Percentiles rank a stretch among this genome's conserved stretches.
Conservation (phyloP, 73 alveolate species). For the Paramecium biaurelia region DNA sequence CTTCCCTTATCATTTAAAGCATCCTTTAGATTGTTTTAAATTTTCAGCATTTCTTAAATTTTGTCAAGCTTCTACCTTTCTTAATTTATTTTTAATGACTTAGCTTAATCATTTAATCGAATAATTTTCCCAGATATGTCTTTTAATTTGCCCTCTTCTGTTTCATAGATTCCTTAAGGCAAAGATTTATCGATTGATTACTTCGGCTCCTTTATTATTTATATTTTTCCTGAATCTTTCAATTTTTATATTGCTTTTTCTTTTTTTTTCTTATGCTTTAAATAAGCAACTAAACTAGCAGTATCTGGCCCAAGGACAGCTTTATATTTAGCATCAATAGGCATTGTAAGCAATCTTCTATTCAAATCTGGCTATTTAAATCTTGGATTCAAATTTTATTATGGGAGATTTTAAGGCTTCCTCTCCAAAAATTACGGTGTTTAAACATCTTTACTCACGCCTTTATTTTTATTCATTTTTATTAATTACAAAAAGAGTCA, state of each 20-base stretch:
- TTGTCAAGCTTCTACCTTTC: slow-evolving; percentile 45
- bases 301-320: slow-evolving; percentile 28
- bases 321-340: background rate
- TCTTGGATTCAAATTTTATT: background rate
- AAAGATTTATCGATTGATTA: background rate
- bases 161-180: slow-evolving; percentile 36
- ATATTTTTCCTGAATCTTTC: background rate
- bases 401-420: background rate
- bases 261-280: background rate
- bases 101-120: background rate
- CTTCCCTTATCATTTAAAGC: slow-evolving; percentile 40
- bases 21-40: background rate
- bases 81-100: slow-evolving; percentile 50
- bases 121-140: slow-evolving; percentile 45
- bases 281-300: background rate
- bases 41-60: slow-evolving; percentile 7
- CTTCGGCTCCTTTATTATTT: background rate
- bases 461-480: slow-evolving; percentile 27
- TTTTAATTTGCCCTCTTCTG: slow-evolving; percentile 54
- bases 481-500: background rate
- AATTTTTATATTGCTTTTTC: slow-evolving; percentile 1
- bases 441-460: background rate
- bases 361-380: background rate
- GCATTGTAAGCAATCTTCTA: background rate
- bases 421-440: background rate